These are phyloP conservation scores for Aspergillus sp. DNA, from an alignment of 2,329 filamentous ascomycete species.

Conservation along the genomic window DNA sequence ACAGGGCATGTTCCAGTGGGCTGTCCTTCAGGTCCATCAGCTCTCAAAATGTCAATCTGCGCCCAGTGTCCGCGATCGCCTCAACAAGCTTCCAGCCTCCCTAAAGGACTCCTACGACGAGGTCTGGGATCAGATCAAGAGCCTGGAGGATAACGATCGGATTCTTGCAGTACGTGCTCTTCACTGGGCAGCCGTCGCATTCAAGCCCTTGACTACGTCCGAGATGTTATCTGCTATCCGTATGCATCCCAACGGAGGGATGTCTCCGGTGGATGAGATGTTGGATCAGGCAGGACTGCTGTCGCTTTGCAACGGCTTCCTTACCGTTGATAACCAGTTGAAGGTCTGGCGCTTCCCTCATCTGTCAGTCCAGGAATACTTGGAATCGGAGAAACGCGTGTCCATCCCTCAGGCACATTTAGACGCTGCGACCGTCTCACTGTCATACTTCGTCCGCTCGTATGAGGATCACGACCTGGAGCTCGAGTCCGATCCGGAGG, in stretches of 20 bases:
- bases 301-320: slow-evolving; percentile 20
- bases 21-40: slow-evolving; percentile 22
- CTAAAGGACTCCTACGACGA: slow-evolving; percentile 21
- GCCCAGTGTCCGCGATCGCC: slow-evolving; percentile 11
- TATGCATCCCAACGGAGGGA: slow-evolving; percentile 4
- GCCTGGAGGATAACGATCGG: slow-evolving; percentile 8
- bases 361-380: slow-evolving; percentile 21
- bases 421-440: slow-evolving; percentile 15
- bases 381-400: slow-evolving; percentile 6
- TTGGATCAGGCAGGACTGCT: slow-evolving; percentile 15
- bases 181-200: slow-evolving; percentile 17
- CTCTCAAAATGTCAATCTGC: slow-evolving; percentile 10
- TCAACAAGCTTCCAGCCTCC: slow-evolving; percentile 17
- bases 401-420: background rate
- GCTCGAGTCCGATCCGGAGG: background rate
- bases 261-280: background rate
- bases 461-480: slow-evolving; percentile 14
- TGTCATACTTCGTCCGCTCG: slow-evolving; percentile 14
- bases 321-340: slow-evolving; percentile 17
- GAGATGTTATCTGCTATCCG: slow-evolving; percentile 18
- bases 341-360: slow-evolving; percentile 22
- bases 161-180: slow-evolving; percentile 15
- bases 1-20: slow-evolving; percentile 27
- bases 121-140: slow-evolving; percentile 16
- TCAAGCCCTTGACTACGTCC: slow-evolving; percentile 1